phyloP scores from a whole-genome alignment of 2,329 filamentous ascomycete genomes.

The Diatrype stigma region DNA sequence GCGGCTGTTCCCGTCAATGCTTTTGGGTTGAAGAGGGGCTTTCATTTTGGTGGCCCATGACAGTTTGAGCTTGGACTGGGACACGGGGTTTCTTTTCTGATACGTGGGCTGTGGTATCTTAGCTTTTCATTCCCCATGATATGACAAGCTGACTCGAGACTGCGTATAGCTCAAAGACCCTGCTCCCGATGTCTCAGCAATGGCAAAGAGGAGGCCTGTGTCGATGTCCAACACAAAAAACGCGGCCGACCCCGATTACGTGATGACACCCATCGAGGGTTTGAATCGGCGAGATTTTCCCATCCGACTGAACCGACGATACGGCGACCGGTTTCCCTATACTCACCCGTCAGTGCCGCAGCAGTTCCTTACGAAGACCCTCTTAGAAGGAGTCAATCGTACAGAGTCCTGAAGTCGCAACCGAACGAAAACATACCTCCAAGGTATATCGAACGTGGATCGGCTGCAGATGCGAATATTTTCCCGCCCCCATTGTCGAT shows the following conservation, averaged over 20 bases:
- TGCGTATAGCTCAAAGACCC: constrained; percentile 61
- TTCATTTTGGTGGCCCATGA: no score
- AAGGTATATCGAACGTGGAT: constrained; percentile 48
- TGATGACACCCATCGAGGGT: constrained; percentile 62
- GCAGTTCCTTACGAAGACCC: constrained; percentile 43
- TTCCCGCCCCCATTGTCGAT: constrained; percentile 42
- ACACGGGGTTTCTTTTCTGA: not conserved
- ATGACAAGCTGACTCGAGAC: constrained; percentile 28
- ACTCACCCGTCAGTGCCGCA: constrained; percentile 40
- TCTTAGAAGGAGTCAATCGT: constrained; percentile 43
- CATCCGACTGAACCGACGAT: constrained; percentile 40
- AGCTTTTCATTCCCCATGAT: not conserved
- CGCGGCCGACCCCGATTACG: constrained; percentile 72
- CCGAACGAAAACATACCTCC: constrained; percentile 43
- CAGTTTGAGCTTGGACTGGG: no score
- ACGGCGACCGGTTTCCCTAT: constrained; percentile 49
- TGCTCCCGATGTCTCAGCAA: constrained; percentile 74
- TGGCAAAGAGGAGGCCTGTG: constrained; percentile 74
- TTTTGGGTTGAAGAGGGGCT: no score
- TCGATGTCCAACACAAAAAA: constrained; percentile 85
- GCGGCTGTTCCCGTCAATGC: no score
- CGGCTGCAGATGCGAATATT: constrained; percentile 45
- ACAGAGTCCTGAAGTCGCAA: constrained; percentile 52
- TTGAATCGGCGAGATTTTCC: constrained; percentile 46
- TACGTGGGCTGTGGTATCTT: not conserved